phyloP scores from a whole-genome alignment of 768 basidiomycete genomes.

The Suillus occidentalis region DNA sequence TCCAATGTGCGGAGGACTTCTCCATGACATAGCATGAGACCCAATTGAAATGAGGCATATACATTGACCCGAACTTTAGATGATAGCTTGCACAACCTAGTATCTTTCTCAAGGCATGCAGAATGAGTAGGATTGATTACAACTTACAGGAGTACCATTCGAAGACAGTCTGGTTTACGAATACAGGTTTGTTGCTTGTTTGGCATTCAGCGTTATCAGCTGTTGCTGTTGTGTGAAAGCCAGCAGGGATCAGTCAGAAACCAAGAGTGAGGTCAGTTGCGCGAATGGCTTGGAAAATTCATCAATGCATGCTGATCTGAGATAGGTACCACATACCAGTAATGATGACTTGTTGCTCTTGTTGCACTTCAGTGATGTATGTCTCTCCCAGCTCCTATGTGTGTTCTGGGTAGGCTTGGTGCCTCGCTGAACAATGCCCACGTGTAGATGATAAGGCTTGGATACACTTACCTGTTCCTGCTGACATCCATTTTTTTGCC shows the following conservation, averaged over 20 bases:
- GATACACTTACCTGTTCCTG: too few species aligned
- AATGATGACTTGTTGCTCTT: neutral
- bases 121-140: too few species aligned
- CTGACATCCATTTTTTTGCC: too few species aligned
- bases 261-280: slow-evolving; percentile 7
- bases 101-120: too few species aligned
- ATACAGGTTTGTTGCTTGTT: neutral
- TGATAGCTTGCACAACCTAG: too few species aligned
- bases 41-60: too few species aligned
- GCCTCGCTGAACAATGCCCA: too few species aligned
- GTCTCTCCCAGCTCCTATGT: too few species aligned
- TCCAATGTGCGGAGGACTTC: slow-evolving; percentile 6
- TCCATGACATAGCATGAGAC: slow-evolving; percentile 5
- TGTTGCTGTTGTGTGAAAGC: slow-evolving; percentile 7
- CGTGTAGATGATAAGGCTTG: too few species aligned
- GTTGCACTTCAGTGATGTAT: neutral
- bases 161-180: neutral
- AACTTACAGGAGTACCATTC: slow-evolving; percentile 5
- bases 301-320: neutral
- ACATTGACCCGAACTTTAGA: too few species aligned
- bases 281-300: slow-evolving; percentile 9
- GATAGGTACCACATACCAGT: neutral
- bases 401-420: too few species aligned
- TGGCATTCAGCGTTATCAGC: neutral
- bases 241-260: slow-evolving; percentile 10